A percentile compares a stretch with the other conserved stretches of the same genome.
Conservation (phyloP, 202 grass and related monocot genomes). For the Cymbopogon flexuosus region DNA sequence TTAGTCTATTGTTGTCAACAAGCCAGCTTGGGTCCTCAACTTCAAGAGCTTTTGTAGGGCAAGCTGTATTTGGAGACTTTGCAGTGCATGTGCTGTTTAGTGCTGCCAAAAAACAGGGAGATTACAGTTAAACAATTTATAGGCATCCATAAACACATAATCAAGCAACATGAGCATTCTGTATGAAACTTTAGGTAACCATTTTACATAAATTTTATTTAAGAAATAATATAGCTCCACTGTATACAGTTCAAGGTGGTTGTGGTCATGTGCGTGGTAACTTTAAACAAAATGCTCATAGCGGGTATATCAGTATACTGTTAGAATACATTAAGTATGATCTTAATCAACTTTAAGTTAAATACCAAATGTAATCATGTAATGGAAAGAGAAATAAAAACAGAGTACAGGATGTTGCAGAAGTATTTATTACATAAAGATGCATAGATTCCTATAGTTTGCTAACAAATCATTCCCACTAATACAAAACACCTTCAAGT, state of each 20-base stretch:
- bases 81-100: background rate
- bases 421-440: constrained; percentile 37
- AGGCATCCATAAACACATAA: constrained; percentile 4
- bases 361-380: constrained; percentile 8
- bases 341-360: constrained; percentile 13
- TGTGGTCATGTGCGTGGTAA: background rate
- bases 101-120: constrained; percentile 24
- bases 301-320: background rate
- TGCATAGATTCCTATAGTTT: background rate
- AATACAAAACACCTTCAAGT: constrained; percentile 12
- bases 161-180: constrained; percentile 8
- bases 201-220: constrained; percentile 4
- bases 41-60: constrained; percentile 44
- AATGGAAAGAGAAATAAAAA: constrained; percentile 13
- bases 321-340: background rate
- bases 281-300: background rate
- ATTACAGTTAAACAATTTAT: constrained; percentile 17
- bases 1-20: constrained; percentile 64
- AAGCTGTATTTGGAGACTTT: constrained; percentile 27
- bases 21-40: constrained; percentile 61
- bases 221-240: background rate
- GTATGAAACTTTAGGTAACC: constrained; percentile 4
- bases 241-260: background rate
- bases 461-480: constrained; percentile 17
- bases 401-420: background rate